Percentiles rank a stretch among this genome's conserved stretches.
Conservation (phyloP, 108 stramenopile species). For the Bacterosira constricta region DNA sequence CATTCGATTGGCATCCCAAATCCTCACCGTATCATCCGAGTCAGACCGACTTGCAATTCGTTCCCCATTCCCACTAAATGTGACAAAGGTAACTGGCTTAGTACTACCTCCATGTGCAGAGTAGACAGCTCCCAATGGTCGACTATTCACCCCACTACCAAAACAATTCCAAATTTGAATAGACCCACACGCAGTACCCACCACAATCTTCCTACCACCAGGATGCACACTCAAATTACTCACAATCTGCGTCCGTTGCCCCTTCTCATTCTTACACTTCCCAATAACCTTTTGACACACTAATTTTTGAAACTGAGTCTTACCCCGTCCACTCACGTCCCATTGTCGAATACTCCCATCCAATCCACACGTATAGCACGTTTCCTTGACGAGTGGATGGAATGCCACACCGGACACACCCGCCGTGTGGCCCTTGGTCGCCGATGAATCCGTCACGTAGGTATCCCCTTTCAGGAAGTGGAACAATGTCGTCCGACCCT, state of each 20-base stretch:
- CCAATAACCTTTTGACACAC: conserved; percentile 71
- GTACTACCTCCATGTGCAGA: conserved; percentile 56
- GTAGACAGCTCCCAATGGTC: conserved; percentile 62
- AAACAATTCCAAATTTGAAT: conserved; percentile 81
- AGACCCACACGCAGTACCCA: conserved; percentile 83
- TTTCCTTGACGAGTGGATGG: conserved; percentile 84
- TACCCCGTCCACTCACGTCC: conserved; percentile 81
- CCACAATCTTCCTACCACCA: conserved; percentile 64
- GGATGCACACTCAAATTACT: conserved; percentile 61
- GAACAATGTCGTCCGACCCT: conserved; percentile 70
- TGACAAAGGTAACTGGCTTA: conserved; percentile 51
- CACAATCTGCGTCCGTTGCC: conserved; percentile 62
- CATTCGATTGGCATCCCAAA: conserved; percentile 62
- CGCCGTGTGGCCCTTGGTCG: conserved; percentile 86
- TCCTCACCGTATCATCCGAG: conserved; percentile 55
- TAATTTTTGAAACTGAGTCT: conserved; percentile 79
- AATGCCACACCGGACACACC: conserved; percentile 82
- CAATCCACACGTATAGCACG: conserved; percentile 72
- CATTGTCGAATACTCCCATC: conserved; percentile 88
- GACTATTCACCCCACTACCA: conserved; percentile 36
- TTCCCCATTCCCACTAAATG: conserved; percentile 54
- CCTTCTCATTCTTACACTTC: conserved; percentile 60
- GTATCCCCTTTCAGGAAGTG: conserved; percentile 87
- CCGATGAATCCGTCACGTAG: conserved; percentile 84
- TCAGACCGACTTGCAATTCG: conserved; percentile 62